Evolutionary conservation across 805 yeast genomes (phyloP).

Genomic region (Suhomyces sp.): DNA sequence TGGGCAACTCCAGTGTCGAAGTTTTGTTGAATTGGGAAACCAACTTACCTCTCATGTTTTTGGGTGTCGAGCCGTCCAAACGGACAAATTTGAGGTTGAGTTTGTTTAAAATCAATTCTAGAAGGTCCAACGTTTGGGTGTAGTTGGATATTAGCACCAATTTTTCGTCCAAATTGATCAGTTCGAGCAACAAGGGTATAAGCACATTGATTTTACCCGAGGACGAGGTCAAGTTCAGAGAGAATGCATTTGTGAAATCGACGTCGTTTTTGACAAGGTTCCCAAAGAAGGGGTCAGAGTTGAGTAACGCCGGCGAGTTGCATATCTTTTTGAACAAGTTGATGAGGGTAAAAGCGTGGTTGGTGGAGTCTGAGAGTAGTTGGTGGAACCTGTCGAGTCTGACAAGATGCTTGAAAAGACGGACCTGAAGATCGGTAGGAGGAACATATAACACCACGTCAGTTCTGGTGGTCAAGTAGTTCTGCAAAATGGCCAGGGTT

Average conservation of each 20-base stretch:
- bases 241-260: constrained; percentile 11
- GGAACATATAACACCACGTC: constrained; percentile 76
- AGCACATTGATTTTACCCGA: constrained; percentile 66
- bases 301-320: constrained; percentile 69
- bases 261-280: constrained; percentile 6
- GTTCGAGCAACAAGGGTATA: constrained; percentile 51
- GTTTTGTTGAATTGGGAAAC: constrained; percentile 67
- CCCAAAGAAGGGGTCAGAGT: constrained; percentile 46
- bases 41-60: constrained; percentile 57
- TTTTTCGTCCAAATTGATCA: constrained; percentile 55
- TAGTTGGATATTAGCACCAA: constrained; percentile 84
- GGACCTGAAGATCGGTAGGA: constrained; percentile 63
- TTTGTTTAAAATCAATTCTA: constrained; percentile 54
- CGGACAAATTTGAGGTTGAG: constrained; percentile 53
- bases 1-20: constrained; percentile 41
- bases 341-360: constrained; percentile 60
- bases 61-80: constrained; percentile 82
- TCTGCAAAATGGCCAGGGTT: constrained; percentile 53
- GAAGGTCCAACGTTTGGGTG: constrained; percentile 79
- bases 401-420: constrained; percentile 51
- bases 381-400: constrained; percentile 32
- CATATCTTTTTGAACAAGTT: constrained; percentile 76
- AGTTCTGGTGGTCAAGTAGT: constrained; percentile 67
- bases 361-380: constrained; percentile 28
- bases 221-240: constrained; percentile 9